Evolutionary conservation across 2,329 filamentous ascomycete genomes (phyloP).

Genomic region (Fusarium sulawesiense): DNA sequence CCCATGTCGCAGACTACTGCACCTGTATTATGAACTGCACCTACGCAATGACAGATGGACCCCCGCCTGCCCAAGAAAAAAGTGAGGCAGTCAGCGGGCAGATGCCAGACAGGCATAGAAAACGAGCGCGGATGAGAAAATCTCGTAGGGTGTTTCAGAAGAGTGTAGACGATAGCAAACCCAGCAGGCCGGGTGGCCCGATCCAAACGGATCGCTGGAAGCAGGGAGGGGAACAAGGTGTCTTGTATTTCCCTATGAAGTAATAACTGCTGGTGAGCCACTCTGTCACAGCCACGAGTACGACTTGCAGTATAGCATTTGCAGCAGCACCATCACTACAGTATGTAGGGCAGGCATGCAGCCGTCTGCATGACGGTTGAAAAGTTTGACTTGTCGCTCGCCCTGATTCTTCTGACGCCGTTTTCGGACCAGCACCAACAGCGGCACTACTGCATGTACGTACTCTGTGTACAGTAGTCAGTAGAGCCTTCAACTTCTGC

Average conservation of each 20-base stretch:
- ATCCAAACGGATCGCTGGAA: conserved; percentile 34
- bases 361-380: conserved; percentile 33
- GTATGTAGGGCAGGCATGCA: conserved; percentile 6
- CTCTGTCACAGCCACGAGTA: not conserved
- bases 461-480: not conserved
- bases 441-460: not conserved
- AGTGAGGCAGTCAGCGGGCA: conserved; percentile 20
- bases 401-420: conserved; percentile 4
- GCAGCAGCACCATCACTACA: not conserved
- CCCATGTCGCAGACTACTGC: conserved; percentile 30
- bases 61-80: conserved; percentile 12
- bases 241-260: conserved; percentile 12
- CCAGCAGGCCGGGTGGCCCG: conserved; percentile 36
- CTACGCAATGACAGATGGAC: conserved; percentile 39
- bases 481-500: not conserved
- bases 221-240: conserved; percentile 28
- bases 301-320: not conserved
- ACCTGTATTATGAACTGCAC: conserved; percentile 7
- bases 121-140: conserved; percentile 11
- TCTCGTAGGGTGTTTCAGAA: conserved; percentile 38
- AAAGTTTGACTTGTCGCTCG: conserved; percentile 10
- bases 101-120: conserved; percentile 9
- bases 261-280: not conserved
- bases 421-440: conserved; percentile 17
- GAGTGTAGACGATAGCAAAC: conserved; percentile 23